A percentile compares a stretch with the other conserved stretches of the same genome.
These are phyloP conservation scores for Gypsophila paniculata DNA, from an alignment of 179 eudicot genomes.

Conservation along the genomic window DNA sequence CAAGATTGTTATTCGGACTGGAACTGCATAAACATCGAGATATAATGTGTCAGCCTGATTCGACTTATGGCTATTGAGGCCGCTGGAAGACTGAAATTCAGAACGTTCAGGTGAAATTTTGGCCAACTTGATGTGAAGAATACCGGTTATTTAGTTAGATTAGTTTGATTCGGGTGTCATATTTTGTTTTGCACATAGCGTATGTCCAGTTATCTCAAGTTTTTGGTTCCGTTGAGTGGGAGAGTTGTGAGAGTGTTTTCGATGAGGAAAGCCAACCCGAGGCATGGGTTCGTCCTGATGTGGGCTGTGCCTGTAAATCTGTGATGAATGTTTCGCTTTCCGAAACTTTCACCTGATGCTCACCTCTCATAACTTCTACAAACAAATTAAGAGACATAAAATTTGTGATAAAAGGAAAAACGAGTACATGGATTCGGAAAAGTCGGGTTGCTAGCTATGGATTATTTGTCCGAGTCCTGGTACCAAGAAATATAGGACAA, in stretches of 20 bases:
- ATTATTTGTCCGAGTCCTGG: not conserved
- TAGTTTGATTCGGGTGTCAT: too few relatives aligned
- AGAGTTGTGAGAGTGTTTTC: too few relatives aligned
- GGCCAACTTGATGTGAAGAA: not conserved
- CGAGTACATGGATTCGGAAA: not conserved
- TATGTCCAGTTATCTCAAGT: too few relatives aligned
- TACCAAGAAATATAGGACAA: not conserved
- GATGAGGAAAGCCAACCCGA: too few relatives aligned
- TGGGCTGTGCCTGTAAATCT: too few relatives aligned
- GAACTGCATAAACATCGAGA: too few relatives aligned
- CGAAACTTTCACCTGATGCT: too few relatives aligned
- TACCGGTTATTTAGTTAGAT: not conserved
- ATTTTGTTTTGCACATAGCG: too few relatives aligned
- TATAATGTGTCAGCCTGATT: not conserved
- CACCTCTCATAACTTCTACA: not conserved
- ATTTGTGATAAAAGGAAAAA: not conserved
- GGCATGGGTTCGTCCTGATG: too few relatives aligned
- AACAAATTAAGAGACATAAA: not conserved
- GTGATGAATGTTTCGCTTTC: too few relatives aligned
- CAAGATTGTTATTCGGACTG: not conserved
- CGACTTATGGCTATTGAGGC: not conserved
- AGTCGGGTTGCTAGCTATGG: not conserved
- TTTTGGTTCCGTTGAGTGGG: too few relatives aligned
- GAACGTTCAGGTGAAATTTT: not conserved
- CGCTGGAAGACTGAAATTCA: not conserved